Evolutionary conservation across 192 early-diverging fungal species (phyloP).

Genomic region (Podochytrium sp.): DNA sequence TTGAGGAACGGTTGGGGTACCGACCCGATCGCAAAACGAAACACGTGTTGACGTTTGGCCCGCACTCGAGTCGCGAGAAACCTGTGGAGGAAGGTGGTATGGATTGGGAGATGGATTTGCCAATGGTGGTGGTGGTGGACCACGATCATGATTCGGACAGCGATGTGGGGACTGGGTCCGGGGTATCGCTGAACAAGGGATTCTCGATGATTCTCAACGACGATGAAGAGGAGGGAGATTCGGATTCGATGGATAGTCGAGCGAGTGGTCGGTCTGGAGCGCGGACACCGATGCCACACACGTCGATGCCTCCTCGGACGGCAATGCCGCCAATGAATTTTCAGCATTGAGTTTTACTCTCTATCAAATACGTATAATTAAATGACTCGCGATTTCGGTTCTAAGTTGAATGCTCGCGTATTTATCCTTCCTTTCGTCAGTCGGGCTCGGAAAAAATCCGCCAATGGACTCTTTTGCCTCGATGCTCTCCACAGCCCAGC

Average conservation of each 20-base stretch:
- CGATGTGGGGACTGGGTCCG: background rate
- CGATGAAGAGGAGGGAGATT: background rate
- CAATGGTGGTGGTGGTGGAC: conserved; percentile 36
- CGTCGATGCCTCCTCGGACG: conserved; percentile 21
- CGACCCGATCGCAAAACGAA: background rate
- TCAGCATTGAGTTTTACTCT: conserved; percentile 2
- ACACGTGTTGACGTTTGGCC: conserved; percentile 31
- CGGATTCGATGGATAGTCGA: background rate
- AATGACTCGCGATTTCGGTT: background rate
- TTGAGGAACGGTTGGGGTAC: background rate
- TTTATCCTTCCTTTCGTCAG: too few relatives aligned
- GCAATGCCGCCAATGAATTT: conserved; percentile 28
- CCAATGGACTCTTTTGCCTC: background rate
- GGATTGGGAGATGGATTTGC: conserved; percentile 23
- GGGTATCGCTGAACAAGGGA: background rate
- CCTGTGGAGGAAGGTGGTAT: conserved; percentile 9
- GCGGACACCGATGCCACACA: background rate
- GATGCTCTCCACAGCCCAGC: background rate
- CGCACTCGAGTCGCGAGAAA: background rate
- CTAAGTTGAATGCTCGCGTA: background rate
- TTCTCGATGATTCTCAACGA: conserved; percentile 11
- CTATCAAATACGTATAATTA: background rate
- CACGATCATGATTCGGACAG: background rate
- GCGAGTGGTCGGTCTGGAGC: background rate
- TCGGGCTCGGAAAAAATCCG: background rate